Base-by-base conservation (phyloP, 2,329 filamentous ascomycete species). In the Epichloe scottii region DNA sequence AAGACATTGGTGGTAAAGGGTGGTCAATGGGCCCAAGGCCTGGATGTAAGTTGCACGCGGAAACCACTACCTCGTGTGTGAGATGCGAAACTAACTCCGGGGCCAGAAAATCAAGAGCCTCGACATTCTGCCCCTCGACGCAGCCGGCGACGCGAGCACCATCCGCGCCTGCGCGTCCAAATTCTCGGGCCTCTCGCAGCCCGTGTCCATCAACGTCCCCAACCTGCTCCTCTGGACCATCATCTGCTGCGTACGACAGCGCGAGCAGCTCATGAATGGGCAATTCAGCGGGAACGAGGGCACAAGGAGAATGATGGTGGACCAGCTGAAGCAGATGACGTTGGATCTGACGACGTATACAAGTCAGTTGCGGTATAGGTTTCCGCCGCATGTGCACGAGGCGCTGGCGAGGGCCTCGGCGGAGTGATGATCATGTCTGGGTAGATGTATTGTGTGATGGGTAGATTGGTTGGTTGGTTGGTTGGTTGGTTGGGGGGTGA, bases 151-250 rank as follows among this genome's bases (percentile, higher is more conserved):
- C 61, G 81, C 93, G 52, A 78, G 81, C 60, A 78, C 76, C 46
- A 91, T 98, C 68, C 87, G 93, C 56, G 77, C 77, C 57, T 83
- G 83, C 54, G 89, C 91, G 1, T 82, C 87, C 60, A 84, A 83
- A 55, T 97, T 98, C 70, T 79, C 87, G 15, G 75, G 78, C 2
- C 77, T 95, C 40, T 80, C 89, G 4, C 81, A 88, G 58, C 81
- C 89, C 7, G 86, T 98, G 40, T 85, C 90, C 3, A 84, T 88
- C 64, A 95, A 93, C 62, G 83, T 96, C 59, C 91, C 91, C 17
- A 89, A 91, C 66, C 75, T 97, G 55, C 78, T 98, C 56, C 85
- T 95, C 71, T 97, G 93, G 93, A 89, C 89, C 47, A 88, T 98
- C 58, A 78, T 85, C 41, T 89, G 87, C 70, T 94, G 90, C 68